Evolutionary conservation across 441 rosid genomes (phyloP).

Genomic region (Geranium incanum): DNA sequence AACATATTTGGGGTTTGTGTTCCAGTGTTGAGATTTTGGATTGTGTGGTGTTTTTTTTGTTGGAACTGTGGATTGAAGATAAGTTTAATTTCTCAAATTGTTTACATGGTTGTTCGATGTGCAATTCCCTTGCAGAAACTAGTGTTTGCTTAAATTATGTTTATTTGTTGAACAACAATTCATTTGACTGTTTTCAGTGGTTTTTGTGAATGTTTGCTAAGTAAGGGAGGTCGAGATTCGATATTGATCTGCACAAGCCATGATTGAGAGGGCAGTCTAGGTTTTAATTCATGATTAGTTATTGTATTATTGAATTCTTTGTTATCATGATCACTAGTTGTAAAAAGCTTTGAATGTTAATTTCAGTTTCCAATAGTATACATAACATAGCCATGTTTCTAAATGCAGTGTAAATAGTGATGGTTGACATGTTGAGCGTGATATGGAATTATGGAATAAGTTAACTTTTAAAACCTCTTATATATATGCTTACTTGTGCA

Average conservation of each 20-base stretch:
- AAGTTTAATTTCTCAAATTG: not conserved
- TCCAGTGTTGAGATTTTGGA: not conserved
- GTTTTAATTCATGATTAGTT: not conserved
- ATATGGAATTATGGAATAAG: not conserved
- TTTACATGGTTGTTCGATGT: too few species aligned
- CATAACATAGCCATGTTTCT: too few species aligned
- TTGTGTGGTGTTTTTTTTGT: not conserved
- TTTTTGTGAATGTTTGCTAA: not conserved
- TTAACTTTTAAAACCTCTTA: slow-evolving; percentile 2
- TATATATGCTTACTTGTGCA: slow-evolving; percentile 23
- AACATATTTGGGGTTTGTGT: not conserved
- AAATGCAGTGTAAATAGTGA: not conserved
- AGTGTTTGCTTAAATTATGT: not conserved
- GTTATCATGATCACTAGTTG: not conserved
- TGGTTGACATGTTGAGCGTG: not conserved
- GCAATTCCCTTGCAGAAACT: too few species aligned
- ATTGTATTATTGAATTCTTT: not conserved
- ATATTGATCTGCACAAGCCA: not conserved
- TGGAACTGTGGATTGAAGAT: not conserved
- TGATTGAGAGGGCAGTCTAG: not conserved
- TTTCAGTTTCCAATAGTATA: too few species aligned
- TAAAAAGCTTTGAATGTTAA: too few species aligned
- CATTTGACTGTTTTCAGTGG: not conserved
- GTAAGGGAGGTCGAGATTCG: not conserved
- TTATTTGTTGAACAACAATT: not conserved